Conservation (phyloP, 768 basidiomycete genomes). For the Lactarius sp. region DNA sequence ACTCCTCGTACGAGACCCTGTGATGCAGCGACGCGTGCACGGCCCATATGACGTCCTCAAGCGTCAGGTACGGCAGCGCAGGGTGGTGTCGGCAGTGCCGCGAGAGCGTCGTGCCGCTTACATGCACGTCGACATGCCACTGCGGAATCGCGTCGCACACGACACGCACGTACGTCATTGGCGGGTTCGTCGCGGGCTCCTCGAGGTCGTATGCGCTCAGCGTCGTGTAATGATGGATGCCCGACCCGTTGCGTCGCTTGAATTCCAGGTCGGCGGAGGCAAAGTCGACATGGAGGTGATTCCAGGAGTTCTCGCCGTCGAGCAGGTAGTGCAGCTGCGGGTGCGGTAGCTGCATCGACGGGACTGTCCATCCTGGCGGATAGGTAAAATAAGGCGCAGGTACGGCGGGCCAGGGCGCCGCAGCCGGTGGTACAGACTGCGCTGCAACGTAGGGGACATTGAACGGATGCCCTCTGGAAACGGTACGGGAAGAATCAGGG, state of each 20-base stretch:
- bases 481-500: slow-evolving; percentile 6
- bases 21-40: slow-evolving; percentile 20
- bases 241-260: slow-evolving; percentile 3
- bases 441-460: slow-evolving; percentile 12
- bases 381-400: slow-evolving; percentile 19
- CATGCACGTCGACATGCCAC: slow-evolving; percentile 24
- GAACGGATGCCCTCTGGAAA: slow-evolving; percentile 17
- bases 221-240: not conserved
- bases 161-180: slow-evolving; percentile 23
- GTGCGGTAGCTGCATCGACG: slow-evolving; percentile 16
- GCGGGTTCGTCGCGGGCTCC: slow-evolving; percentile 23
- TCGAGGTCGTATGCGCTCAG: slow-evolving; percentile 21
- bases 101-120: slow-evolving; percentile 20
- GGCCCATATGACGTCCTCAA: slow-evolving; percentile 21
- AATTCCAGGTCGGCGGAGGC: slow-evolving; percentile 8
- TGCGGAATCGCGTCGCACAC: slow-evolving; percentile 24
- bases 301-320: slow-evolving; percentile 17
- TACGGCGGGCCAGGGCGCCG: slow-evolving; percentile 1
- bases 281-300: slow-evolving; percentile 15
- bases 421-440: not conserved
- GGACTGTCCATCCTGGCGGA: slow-evolving; percentile 6
- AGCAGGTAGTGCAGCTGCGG: slow-evolving; percentile 22
- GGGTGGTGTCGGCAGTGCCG: slow-evolving; percentile 18
- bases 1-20: slow-evolving; percentile 25
- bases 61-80: slow-evolving; percentile 18